Evolutionary conservation across 768 basidiomycete genomes (phyloP), one percentile per base, ranked within the genome.

Genomic region (Panus rudis): DNA sequence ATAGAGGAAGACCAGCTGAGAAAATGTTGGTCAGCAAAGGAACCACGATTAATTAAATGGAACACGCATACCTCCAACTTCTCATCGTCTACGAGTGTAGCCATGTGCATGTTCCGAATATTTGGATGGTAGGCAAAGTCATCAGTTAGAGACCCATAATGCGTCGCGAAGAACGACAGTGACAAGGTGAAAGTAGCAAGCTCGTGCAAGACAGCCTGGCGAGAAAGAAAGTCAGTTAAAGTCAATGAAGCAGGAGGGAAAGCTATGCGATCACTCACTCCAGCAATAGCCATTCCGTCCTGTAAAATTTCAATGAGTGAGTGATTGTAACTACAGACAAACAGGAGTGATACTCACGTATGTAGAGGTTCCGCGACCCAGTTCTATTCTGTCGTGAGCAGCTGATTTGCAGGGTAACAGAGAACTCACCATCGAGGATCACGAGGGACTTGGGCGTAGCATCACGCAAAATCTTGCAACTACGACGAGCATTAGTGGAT

Each of bases 261-360:
- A 35, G 11, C 14, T 4, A 6, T 5, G 7, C 16, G 26, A 19
- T 4, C 25, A 62, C 75, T 28, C 62, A 86, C 86, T 42, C 85
- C 88, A 34, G 96, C 94, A 52, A 98, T 97, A 6, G 92, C 92
- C 90, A 97, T 92, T n/a, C 94, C 96, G 62, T 99, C 96, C 80
- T 91, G 63, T 46, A 13, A 37, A 31, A 21, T 13, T 6, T 5
- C 40, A 10, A 42, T 42, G 49, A 5, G 23, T 48, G 35, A 52
- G 37, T 37, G 27, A 37, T 48, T 42, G 17, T 38, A 34, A 30
- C 38, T 23, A 25, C 25, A 14, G 12, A 34, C 13, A 12, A 14
- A 28, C 10, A 51, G 22, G 31, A 37, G 41, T 16, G 39, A 16
- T 11, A 65, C 74, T 62, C 58, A 90, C 87, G 53, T 80, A 92